A percentile compares a stretch with the other conserved stretches of the same genome.
Conservation (phyloP, 2,329 filamentous ascomycete species). For the Xylaria sp. region DNA sequence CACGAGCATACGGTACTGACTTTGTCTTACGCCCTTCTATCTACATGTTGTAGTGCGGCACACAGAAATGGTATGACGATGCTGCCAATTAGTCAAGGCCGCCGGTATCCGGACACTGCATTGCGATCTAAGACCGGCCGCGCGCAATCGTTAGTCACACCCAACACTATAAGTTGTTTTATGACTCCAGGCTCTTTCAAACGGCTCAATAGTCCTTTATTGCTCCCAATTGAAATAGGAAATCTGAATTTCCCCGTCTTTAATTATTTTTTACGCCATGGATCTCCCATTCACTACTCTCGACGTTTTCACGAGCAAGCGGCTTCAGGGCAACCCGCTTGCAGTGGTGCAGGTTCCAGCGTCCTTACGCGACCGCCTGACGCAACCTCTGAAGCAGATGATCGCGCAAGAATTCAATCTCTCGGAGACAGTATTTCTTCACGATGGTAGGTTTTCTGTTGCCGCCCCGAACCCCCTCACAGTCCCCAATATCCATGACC, state of each 20-base stretch:
- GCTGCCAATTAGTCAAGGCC: constrained; percentile 8
- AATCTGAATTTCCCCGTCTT: too few species aligned
- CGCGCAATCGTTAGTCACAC: constrained; percentile 31
- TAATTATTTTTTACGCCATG: constrained; percentile 27
- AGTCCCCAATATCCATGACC: too few species aligned
- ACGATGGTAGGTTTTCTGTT: constrained; percentile 53
- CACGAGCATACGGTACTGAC: not conserved
- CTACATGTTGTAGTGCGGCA: not conserved
- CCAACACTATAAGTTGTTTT: constrained; percentile 3
- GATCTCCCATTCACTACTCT: constrained; percentile 62
- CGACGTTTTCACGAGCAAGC: constrained; percentile 67
- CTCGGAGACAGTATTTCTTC: constrained; percentile 72
- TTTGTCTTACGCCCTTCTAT: not conserved
- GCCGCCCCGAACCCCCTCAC: not conserved
- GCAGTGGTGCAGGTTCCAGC: constrained; percentile 67
- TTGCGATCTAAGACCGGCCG: constrained; percentile 13
- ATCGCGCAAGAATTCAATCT: constrained; percentile 73
- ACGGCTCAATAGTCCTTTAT: not conserved
- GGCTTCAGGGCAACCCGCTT: constrained; percentile 68
- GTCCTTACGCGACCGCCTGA: constrained; percentile 52
- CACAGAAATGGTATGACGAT: constrained; percentile 5
- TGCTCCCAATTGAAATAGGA: not conserved
- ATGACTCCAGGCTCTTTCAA: not conserved
- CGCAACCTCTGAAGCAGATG: constrained; percentile 65
- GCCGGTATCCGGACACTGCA: constrained; percentile 23